phyloP scores from a whole-genome alignment of 2,329 filamentous ascomycete genomes.

The Fonsecaea multimorphosa region DNA sequence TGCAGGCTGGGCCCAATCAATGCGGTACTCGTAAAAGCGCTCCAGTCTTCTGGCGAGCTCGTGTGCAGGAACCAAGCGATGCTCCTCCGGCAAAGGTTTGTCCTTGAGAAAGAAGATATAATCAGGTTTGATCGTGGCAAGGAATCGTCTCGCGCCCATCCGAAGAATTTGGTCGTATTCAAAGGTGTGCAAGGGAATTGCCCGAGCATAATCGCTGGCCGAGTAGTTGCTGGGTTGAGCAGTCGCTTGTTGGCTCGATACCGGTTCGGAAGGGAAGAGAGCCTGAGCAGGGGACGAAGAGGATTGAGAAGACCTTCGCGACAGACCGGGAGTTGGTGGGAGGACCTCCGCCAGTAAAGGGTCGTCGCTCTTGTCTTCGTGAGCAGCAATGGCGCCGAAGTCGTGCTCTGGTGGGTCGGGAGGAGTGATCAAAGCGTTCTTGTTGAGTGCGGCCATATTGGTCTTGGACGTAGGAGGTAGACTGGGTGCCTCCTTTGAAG shows the following conservation, averaged over 20 bases:
- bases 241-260: not conserved
- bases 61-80: not conserved
- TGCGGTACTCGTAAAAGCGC: constrained; percentile 2
- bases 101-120: not conserved
- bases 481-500: not conserved
- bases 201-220: not conserved
- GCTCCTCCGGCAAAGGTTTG: not conserved
- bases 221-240: not conserved
- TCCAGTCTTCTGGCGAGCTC: not conserved
- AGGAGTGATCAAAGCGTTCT: constrained; percentile 4
- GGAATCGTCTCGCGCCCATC: too few species aligned
- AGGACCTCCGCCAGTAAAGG: not conserved
- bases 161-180: not conserved
- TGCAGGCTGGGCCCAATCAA: not conserved
- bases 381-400: not conserved
- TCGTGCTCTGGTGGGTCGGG: not conserved
- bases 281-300: not conserved
- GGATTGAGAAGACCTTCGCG: constrained; percentile 8
- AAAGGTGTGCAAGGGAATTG: not conserved
- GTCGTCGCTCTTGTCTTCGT: constrained; percentile 1
- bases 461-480: not conserved
- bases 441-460: not conserved
- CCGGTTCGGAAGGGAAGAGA: not conserved
- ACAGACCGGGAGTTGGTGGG: not conserved
- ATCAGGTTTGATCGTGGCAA: too few species aligned